These are phyloP conservation scores for Lipomyces oligophaga DNA, from an alignment of 805 yeast genomes.

Conservation along the genomic window DNA sequence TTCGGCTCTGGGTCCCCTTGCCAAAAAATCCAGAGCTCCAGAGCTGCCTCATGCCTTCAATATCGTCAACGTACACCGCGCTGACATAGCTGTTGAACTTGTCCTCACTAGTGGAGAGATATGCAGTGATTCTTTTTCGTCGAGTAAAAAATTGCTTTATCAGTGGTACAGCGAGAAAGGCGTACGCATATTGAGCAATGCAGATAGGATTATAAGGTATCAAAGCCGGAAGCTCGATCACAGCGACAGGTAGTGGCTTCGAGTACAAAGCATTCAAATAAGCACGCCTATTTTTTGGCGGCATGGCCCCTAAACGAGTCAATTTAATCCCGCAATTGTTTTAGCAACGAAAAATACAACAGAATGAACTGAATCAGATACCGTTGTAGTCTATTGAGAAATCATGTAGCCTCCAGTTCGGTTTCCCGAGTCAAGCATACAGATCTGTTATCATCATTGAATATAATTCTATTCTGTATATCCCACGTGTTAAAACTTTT, in stretches of 20 bases:
- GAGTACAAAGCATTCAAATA: constrained; percentile 38
- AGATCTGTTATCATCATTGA: constrained; percentile 15
- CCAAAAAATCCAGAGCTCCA: constrained; percentile 94
- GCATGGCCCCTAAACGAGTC: constrained; percentile 4
- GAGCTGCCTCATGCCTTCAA: constrained; percentile 49
- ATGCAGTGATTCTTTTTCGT: constrained; percentile 30
- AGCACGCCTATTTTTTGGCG: constrained; percentile 27
- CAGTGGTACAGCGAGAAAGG: constrained; percentile 5
- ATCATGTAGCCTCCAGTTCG: constrained; percentile 26
- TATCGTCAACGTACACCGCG: constrained; percentile 39
- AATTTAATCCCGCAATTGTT: too few species aligned
- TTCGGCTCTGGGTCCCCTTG: constrained; percentile 80
- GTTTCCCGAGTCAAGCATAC: constrained; percentile 22
- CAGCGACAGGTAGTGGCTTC: constrained; percentile 58
- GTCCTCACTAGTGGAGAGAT: constrained; percentile 8
- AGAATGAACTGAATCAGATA: constrained; percentile 59
- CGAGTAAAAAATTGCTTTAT: constrained; percentile 2
- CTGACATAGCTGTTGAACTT: constrained; percentile 24
- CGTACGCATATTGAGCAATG: constrained; percentile 47
- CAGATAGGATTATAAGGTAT: constrained; percentile 67
- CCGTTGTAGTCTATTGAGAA: constrained; percentile 85
- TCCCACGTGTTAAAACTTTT: too few species aligned
- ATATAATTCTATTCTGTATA: too few species aligned
- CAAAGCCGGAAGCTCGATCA: constrained; percentile 40
- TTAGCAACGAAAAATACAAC: neutral